Evolutionary conservation across 202 grass and related monocot genomes (phyloP).

Genomic region (Zizania palustris): DNA sequence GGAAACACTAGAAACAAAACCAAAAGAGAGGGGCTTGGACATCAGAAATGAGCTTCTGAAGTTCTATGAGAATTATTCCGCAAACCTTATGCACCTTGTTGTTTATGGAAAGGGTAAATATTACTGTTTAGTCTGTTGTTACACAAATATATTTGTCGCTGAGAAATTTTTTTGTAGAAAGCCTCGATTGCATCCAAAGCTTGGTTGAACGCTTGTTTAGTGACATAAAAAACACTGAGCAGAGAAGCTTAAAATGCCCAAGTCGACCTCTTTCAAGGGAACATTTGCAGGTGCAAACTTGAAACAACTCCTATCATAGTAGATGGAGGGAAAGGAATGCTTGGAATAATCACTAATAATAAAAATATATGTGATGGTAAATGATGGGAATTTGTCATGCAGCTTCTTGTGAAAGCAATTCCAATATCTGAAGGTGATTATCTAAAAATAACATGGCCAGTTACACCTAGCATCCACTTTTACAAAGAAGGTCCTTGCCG

Average conservation of each 20-base stretch:
- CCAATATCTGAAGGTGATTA: slow-evolving; percentile 70
- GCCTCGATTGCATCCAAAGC: slow-evolving; percentile 65
- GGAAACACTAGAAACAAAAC: slow-evolving; percentile 86
- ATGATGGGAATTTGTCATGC: slow-evolving; percentile 27
- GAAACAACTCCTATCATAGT: slow-evolving; percentile 18
- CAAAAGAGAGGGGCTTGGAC: slow-evolving; percentile 79
- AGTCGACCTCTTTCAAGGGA: slow-evolving; percentile 57
- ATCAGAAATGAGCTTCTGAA: slow-evolving; percentile 79
- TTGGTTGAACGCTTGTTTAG: slow-evolving; percentile 65
- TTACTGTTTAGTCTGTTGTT: slow-evolving; percentile 18
- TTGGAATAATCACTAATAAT: slow-evolving; percentile 1
- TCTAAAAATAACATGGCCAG: slow-evolving; percentile 68
- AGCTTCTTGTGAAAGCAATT: slow-evolving; percentile 78
- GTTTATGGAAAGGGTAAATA: slow-evolving; percentile 79
- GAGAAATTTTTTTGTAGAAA: slow-evolving; percentile 57
- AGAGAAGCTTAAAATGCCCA: slow-evolving; percentile 63
- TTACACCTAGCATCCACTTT: slow-evolving; percentile 54
- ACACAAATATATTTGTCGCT: slow-evolving; percentile 37
- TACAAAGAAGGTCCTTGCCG: slow-evolving; percentile 67
- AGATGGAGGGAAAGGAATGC: slow-evolving; percentile 5
- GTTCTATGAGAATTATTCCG: slow-evolving; percentile 91
- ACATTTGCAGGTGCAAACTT: slow-evolving; percentile 67
- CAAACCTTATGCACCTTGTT: slow-evolving; percentile 84
- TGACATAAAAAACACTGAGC: slow-evolving; percentile 51
- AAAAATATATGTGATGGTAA: slow-evolving; percentile 15